These are phyloP conservation scores for Tetrapyrgos nigripes DNA, from an alignment of 1,284 basidiomycete genomes.

Conservation along the genomic window DNA sequence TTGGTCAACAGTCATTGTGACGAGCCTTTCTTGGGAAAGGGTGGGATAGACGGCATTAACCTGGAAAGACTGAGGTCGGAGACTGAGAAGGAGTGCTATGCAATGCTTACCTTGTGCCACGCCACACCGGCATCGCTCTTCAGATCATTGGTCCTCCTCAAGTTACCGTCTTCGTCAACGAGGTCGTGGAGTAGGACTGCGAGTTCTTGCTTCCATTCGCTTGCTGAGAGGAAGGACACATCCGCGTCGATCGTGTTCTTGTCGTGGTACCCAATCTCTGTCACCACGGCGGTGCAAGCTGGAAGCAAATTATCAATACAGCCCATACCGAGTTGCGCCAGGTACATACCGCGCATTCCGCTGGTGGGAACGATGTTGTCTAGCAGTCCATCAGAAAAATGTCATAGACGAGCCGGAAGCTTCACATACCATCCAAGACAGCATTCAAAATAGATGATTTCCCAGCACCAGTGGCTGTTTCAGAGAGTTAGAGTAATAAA, in stretches of 20 bases:
- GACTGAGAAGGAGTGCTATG: not conserved
- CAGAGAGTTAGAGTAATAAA: conserved; percentile 1
- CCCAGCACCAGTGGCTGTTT: conserved; percentile 62
- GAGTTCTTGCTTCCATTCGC: conserved; percentile 65
- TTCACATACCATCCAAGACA: conserved; percentile 54
- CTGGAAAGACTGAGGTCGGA: conserved; percentile 33
- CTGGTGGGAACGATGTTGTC: conserved; percentile 70
- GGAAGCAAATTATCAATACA: conserved; percentile 11
- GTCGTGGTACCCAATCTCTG: conserved; percentile 61
- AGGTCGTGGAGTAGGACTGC: conserved; percentile 59
- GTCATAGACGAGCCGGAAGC: not conserved
- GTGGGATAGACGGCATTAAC: conserved; percentile 67
- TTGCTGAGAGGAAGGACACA: conserved; percentile 59
- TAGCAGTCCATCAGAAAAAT: conserved; percentile 27
- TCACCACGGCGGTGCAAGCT: conserved; percentile 76
- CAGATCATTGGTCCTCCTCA: conserved; percentile 59
- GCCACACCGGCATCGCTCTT: conserved; percentile 65
- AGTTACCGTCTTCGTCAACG: conserved; percentile 60
- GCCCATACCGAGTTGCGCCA: not conserved
- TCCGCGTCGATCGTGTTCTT: conserved; percentile 62
- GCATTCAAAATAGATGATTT: conserved; percentile 65
- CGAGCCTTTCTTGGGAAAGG: conserved; percentile 52
- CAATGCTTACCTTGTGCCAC: conserved; percentile 57
- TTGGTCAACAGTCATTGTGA: conserved; percentile 53
- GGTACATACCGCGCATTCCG: conserved; percentile 62